Base-by-base conservation (phyloP, 257 asterid genomes). In the Phtheirospermum japonicum region DNA sequence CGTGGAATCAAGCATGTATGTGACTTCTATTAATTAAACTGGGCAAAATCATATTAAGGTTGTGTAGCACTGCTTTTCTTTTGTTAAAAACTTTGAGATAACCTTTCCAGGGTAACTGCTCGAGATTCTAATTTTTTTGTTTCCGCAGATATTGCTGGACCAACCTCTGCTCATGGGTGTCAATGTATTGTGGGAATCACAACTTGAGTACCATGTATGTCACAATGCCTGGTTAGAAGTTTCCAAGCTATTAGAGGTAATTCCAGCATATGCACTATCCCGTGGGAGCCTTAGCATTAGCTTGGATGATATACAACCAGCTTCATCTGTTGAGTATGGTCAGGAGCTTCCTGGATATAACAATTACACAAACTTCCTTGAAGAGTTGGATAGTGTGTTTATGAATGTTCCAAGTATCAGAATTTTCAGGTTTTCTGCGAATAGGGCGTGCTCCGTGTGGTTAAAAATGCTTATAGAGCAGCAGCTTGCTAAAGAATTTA, bases 111-210 rank as follows among this genome's bases (percentile, higher is more conserved):
- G 43, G 61, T 63, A 53, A 63, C 67, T 63, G 19, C 43, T 43
- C 4, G 30, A 45, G 16, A 54, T 51, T 68, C 57, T 49, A 39
- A 69, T 23, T 20, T 59, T 63, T 40, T 61, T 69, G 62, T 19
- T 63, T 64, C 67, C 54, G 80, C 94, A 93, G 97, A 79, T 93
- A 71, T 83, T 89, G 70, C 85, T 93, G 78, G 99, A 83, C 75
- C 96, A 89, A 74, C 95, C 94, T 55, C 90, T 84, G 48, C 85
- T 86, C 66, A 82, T 89, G 96, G 99, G 99, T 63, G 96, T 89
- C 54, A 75, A 93, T 72, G 77, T 89, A 45, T 82, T 76, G 81
- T 93, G 99, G 99, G 99, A 93, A 80, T 93, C 99, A 61, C 96
- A 89, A 74, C 87, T 93, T 64, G 97, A 93, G 78, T 89, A 86